A percentile compares a stretch with the other conserved stretches of the same genome.
These are phyloP conservation scores for Cercospora citrullina DNA, from an alignment of 2,329 filamentous ascomycete species.

Conservation along the genomic window DNA sequence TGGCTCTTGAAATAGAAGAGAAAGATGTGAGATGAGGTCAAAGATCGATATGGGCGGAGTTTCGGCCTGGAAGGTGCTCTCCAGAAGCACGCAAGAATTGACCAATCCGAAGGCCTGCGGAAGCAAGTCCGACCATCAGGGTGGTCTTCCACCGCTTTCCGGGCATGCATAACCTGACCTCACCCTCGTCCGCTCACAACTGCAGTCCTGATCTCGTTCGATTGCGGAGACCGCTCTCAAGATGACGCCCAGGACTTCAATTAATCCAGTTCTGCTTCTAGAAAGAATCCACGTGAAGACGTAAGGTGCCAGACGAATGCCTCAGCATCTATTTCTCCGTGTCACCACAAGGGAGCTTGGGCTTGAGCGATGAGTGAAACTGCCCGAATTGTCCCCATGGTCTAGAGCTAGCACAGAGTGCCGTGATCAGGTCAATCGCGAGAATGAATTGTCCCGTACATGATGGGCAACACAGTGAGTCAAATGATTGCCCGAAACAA, in stretches of 20 bases:
- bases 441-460: not conserved
- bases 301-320: not conserved
- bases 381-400: not conserved
- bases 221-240: not conserved
- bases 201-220: not conserved
- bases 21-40: not conserved
- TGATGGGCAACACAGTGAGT: not conserved
- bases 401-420: too few species aligned
- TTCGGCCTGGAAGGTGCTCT: not conserved
- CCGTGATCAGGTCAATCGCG: not conserved
- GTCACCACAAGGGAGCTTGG: not conserved
- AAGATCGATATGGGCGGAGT: not conserved
- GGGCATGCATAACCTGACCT: not conserved
- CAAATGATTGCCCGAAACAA: not conserved
- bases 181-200: not conserved
- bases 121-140: not conserved
- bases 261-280: not conserved
- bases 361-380: not conserved
- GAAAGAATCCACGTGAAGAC: not conserved
- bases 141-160: not conserved
- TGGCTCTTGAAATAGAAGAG: not conserved
- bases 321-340: not conserved
- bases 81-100: not conserved
- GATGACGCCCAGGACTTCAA: not conserved
- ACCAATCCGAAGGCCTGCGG: not conserved